These are phyloP conservation scores for Mycena indigotica DNA, from an alignment of 768 basidiomycete species.

Conservation along the genomic window DNA sequence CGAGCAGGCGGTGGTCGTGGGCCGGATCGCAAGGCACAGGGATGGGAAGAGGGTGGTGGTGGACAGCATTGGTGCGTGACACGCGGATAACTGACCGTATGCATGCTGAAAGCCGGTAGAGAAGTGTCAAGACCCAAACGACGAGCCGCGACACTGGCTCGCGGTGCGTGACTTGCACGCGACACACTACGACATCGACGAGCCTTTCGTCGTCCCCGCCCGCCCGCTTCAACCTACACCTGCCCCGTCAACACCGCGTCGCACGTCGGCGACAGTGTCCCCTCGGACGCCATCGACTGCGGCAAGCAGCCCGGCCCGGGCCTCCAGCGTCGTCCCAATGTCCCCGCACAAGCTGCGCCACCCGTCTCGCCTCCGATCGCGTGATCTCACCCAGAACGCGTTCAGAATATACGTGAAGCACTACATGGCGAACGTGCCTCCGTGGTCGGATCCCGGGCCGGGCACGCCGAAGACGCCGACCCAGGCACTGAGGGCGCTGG, in stretches of 20 bases:
- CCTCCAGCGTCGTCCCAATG: conserved; percentile 9
- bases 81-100: background rate
- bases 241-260: conserved; percentile 1
- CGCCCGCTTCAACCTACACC: conserved; percentile 13
- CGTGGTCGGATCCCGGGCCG: conserved; percentile 17
- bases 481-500: conserved; percentile 29
- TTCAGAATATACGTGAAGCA: conserved; percentile 79
- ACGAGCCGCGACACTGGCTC: conserved; percentile 62
- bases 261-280: background rate
- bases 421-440: conserved; percentile 65
- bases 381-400: conserved; percentile 69
- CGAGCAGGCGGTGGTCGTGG: conserved; percentile 18
- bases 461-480: conserved; percentile 38
- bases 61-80: conserved; percentile 51
- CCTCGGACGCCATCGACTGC: conserved; percentile 4
- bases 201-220: conserved; percentile 54
- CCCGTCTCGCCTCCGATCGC: conserved; percentile 66
- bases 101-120: conserved; percentile 32
- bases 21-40: conserved; percentile 12
- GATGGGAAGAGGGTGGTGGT: conserved; percentile 29
- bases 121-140: conserved; percentile 50
- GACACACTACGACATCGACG: conserved; percentile 48
- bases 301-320: conserved; percentile 7
- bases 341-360: conserved; percentile 61
- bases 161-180: conserved; percentile 55